Evolutionary conservation across 441 rosid species (phyloP).

Genomic region (Erodium trifolium): DNA sequence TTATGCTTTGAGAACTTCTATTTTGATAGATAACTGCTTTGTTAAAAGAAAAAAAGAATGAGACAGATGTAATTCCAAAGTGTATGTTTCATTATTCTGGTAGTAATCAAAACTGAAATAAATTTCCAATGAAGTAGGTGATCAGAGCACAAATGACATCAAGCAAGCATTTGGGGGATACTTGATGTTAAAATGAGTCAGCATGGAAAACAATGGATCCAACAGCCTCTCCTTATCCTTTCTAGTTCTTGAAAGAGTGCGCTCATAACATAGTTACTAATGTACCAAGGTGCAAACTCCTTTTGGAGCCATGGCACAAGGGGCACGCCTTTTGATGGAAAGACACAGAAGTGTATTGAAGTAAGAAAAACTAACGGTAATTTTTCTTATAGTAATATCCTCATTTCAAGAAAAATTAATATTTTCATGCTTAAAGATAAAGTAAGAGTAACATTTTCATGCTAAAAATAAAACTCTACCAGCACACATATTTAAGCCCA

Average conservation of each 20-base stretch:
- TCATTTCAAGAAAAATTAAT: neutral
- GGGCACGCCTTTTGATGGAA: neutral
- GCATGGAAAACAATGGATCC: slow-evolving; percentile 2
- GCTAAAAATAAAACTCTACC: neutral
- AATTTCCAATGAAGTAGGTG: neutral
- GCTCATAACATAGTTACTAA: neutral
- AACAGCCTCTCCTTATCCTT: neutral
- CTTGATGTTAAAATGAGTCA: neutral
- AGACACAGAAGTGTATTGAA: neutral
- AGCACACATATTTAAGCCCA: neutral
- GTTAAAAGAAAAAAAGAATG: neutral
- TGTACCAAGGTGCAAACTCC: neutral
- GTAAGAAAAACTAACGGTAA: neutral
- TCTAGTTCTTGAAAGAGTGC: neutral
- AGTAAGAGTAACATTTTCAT: too few relatives aligned
- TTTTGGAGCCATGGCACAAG: neutral
- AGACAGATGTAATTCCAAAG: neutral
- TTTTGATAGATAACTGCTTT: neutral
- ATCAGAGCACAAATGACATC: neutral
- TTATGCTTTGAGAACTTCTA: neutral
- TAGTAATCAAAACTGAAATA: neutral
- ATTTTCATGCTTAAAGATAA: too few relatives aligned
- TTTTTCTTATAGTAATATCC: neutral
- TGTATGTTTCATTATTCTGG: neutral
- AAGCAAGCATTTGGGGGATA: neutral